These are phyloP conservation scores for Metschnikowia amazonensis DNA, from an alignment of 805 yeast species.

Conservation along the genomic window DNA sequence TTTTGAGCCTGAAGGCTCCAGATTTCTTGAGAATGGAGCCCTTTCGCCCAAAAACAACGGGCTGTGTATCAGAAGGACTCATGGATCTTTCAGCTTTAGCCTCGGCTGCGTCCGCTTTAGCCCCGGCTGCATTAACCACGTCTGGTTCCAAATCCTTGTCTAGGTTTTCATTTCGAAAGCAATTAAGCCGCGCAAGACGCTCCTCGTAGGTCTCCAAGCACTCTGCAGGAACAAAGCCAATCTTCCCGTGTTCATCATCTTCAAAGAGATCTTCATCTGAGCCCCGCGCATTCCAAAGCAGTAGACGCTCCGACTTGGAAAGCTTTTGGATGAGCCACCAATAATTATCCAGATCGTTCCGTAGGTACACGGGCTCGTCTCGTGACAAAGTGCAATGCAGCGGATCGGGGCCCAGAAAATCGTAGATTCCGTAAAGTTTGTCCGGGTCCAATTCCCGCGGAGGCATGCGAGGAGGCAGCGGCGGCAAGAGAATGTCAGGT, in stretches of 20 bases:
- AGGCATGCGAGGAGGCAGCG: conserved; percentile 74
- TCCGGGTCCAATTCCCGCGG: conserved; percentile 80
- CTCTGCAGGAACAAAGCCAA: conserved; percentile 97
- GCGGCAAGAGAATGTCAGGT: conserved; percentile 41
- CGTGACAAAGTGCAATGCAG: conserved; percentile 78
- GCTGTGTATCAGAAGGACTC: neutral
- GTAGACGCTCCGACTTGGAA: conserved; percentile 29
- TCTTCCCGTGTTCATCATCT: conserved; percentile 55
- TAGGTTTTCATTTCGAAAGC: conserved; percentile 83
- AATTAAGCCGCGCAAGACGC: conserved; percentile 84
- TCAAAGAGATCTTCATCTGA: conserved; percentile 16
- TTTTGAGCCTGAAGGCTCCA: conserved; percentile 10
- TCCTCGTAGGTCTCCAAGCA: conserved; percentile 88
- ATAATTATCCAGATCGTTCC: conserved; percentile 88
- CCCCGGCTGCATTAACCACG: neutral
- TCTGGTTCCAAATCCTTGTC: conserved; percentile 26
- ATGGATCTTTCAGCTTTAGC: neutral
- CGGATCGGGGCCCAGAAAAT: conserved; percentile 88
- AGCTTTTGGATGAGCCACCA: conserved; percentile 86
- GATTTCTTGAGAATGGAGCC: conserved; percentile 17
- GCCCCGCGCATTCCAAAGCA: conserved; percentile 12
- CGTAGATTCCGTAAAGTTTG: conserved; percentile 79
- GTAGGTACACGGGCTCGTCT: conserved; percentile 76
- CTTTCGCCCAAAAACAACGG: conserved; percentile 7
- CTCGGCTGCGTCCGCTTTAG: neutral